Evolutionary conservation across 2,329 filamentous ascomycete species (phyloP), one percentile per base, ranked within the genome.

Genomic region (Grosmannia penicillata): DNA sequence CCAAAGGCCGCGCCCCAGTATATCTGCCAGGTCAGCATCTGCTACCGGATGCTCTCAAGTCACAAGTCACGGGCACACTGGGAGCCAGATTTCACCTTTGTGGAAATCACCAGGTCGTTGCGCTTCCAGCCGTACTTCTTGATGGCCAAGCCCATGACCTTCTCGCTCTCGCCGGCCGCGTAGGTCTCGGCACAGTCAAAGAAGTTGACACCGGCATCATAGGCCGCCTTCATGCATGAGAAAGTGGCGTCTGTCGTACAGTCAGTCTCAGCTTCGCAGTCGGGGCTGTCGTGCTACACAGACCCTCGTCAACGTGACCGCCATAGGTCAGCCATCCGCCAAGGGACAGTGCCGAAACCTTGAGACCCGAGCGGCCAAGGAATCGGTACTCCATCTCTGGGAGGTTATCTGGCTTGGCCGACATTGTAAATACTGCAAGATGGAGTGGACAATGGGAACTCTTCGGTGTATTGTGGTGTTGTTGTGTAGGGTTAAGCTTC

Each of bases 1-100:
- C 74, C 75, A 48, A 74, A 72, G 27, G 68, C 68, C 25, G 55
- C 57, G 33, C 77, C 78, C 68, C 73, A 81, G 59, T 81, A 74
- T 49, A 82, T 68, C 66, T 72, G 11, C 13, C n/a, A n/a, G 9
- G 46, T 74, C 44, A 81, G 57, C 43, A 80, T 63, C 14, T 13
- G 17, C 19, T 23, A 30, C 28, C 9, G 19, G 22, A 21, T 3
- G 31, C 15, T 14, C 11, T 15, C 8, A 23, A 17, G 32, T 7
- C 17, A 11, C 8, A 17, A 36, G 45, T 46, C 49, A 14, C 6
- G 8, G 8, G n/a, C 6, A 17, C 15, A 17, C 14, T 14, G 28
- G 8, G 8, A 30, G 6, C 3, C 14, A n/a, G 14, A 10, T 8
- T 21, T 50, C 48, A 61, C 56, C 54, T 70, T 72, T 29, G 68